Conservation (phyloP, 441 rosid genomes). For the Erysimum cheiri region DNA sequence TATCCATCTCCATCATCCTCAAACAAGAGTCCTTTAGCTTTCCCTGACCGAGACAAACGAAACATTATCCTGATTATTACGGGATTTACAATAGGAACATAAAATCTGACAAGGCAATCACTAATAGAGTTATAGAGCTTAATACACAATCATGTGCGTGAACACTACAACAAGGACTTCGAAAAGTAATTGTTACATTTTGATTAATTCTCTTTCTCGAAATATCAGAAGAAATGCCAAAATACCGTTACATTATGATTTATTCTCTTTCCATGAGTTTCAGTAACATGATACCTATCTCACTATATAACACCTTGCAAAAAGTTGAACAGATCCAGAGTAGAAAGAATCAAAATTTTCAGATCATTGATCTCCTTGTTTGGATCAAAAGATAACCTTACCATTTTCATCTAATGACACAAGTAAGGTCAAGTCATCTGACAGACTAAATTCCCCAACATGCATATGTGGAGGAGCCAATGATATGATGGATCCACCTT, state of each 20-base stretch:
- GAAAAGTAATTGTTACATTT: not conserved
- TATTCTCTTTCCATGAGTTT: constrained; percentile 6
- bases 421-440: constrained; percentile 81
- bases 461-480: constrained; percentile 73
- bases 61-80: not conserved
- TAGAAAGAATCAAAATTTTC: not conserved
- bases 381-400: constrained; percentile 48
- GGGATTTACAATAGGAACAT: constrained; percentile 8
- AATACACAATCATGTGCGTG: not conserved
- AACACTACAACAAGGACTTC: not conserved
- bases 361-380: constrained; percentile 1
- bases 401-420: constrained; percentile 91
- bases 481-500: constrained; percentile 91
- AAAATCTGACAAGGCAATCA: constrained; percentile 21
- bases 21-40: constrained; percentile 75
- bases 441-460: constrained; percentile 65
- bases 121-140: constrained; percentile 2
- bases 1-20: constrained; percentile 97
- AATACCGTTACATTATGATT: not conserved
- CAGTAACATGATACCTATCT: not conserved
- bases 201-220: not conserved
- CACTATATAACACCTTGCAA: not conserved
- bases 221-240: not conserved
- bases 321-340: not conserved
- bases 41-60: constrained; percentile 54